These are phyloP conservation scores for Phaseolus coccineus DNA, from an alignment of 331 rosid species.

Conservation along the genomic window DNA sequence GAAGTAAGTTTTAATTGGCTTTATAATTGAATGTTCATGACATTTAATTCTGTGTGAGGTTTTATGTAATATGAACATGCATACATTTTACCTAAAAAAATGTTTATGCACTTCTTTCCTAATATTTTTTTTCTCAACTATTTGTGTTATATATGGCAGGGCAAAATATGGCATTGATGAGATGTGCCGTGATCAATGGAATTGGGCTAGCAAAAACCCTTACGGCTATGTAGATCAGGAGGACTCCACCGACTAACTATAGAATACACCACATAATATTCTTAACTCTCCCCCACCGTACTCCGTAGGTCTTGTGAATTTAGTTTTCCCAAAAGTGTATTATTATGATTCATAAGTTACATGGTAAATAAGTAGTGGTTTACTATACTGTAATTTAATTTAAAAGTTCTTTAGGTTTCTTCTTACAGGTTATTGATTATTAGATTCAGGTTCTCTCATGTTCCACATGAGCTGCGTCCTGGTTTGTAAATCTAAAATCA, in stretches of 20 bases:
- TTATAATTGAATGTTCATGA: conserved; percentile 11
- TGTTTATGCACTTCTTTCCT: background rate
- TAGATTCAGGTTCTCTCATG: conserved; percentile 31
- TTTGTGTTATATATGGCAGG: conserved; percentile 58
- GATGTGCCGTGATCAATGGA: conserved; percentile 99
- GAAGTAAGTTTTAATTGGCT: conserved; percentile 67
- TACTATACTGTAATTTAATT: conserved; percentile 42
- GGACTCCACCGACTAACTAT: conserved; percentile 39
- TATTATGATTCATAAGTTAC: conserved; percentile 43
- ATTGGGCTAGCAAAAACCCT: conserved; percentile 98
- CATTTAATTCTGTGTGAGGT: background rate
- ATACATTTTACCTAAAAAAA: no score
- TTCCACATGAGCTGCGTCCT: conserved; percentile 34
- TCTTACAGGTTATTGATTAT: conserved; percentile 25
- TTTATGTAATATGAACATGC: background rate
- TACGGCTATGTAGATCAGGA: conserved; percentile 79
- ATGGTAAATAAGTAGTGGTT: conserved; percentile 47
- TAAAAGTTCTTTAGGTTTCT: conserved; percentile 32
- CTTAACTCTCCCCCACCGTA: conserved; percentile 36
- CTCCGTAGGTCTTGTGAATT: conserved; percentile 40
- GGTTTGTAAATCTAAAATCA: conserved; percentile 46
- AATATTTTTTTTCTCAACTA: background rate
- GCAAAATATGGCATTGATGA: conserved; percentile 85
- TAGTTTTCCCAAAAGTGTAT: background rate
- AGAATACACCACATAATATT: background rate